Evolutionary conservation across 2,329 filamentous ascomycete genomes (phyloP).

Genomic region (Calonectria ilicicola): DNA sequence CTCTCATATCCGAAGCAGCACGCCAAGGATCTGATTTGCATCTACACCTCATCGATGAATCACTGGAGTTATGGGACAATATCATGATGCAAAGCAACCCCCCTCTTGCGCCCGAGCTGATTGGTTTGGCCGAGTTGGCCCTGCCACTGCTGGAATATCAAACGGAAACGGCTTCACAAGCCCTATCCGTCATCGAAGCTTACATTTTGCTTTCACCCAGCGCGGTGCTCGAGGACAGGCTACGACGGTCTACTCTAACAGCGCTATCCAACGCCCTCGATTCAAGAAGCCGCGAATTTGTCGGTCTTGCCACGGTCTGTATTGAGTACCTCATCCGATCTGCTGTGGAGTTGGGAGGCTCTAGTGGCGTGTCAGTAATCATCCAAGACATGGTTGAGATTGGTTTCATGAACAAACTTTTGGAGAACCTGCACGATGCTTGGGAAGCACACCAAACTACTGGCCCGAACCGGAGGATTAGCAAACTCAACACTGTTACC

Average conservation of each 20-base stretch:
- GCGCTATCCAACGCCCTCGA: conserved; percentile 64
- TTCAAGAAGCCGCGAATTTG: conserved; percentile 67
- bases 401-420: conserved; percentile 72
- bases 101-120: conserved; percentile 71
- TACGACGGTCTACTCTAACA: conserved; percentile 62
- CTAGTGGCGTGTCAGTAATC: conserved; percentile 71
- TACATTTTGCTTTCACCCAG: conserved; percentile 79
- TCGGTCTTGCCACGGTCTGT: conserved; percentile 68
- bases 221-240: conserved; percentile 70
- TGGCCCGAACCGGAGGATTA: conserved; percentile 79
- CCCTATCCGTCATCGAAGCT: conserved; percentile 74
- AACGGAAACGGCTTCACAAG: conserved; percentile 71
- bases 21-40: conserved; percentile 80
- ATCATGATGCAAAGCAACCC: conserved; percentile 75
- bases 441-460: conserved; percentile 84
- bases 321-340: conserved; percentile 75
- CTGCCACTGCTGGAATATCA: conserved; percentile 76
- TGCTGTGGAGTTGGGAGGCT: conserved; percentile 71
- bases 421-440: conserved; percentile 75
- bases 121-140: conserved; percentile 71
- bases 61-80: conserved; percentile 87
- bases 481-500: conserved; percentile 78
- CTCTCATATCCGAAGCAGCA: conserved; percentile 84
- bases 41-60: conserved; percentile 90
- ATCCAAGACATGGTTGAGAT: conserved; percentile 74